phyloP scores from a whole-genome alignment of 306 rosid species.

The Ammopiptanthus mongolicus region DNA sequence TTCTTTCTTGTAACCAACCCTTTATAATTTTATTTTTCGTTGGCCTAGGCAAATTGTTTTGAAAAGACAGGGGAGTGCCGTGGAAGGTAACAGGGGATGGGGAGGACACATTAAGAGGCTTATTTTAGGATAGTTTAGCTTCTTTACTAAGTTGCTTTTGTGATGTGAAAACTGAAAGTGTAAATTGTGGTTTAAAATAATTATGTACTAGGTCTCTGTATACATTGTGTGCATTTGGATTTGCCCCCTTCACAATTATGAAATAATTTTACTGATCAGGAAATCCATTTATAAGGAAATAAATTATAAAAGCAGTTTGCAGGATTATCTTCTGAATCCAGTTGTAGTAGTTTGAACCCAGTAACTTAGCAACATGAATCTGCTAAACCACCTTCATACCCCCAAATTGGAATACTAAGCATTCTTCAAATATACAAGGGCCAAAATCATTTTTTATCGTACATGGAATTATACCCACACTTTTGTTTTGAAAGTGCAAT shows the following conservation, averaged over 20 bases:
- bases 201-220: not conserved
- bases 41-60: not conserved
- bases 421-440: not conserved
- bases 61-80: not conserved
- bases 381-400: not conserved
- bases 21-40: not conserved
- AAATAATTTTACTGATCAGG: not conserved
- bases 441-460: not conserved
- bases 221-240: not conserved
- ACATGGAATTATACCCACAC: not conserved
- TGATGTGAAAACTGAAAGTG: not conserved
- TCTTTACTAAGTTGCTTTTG: not conserved
- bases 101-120: not conserved
- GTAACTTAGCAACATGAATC: not conserved
- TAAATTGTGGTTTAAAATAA: not conserved
- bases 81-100: not conserved
- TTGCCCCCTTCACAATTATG: not conserved
- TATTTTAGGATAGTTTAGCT: not conserved
- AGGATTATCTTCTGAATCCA: not conserved
- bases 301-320: not conserved
- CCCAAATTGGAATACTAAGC: not conserved
- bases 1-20: not conserved
- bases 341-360: not conserved
- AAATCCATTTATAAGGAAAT: not conserved
- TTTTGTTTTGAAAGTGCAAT: not conserved